A percentile compares a stretch with the other conserved stretches of the same genome.
These are phyloP conservation scores for Apiospora koreana DNA, from an alignment of 2,329 filamentous ascomycete species.

Conservation along the genomic window DNA sequence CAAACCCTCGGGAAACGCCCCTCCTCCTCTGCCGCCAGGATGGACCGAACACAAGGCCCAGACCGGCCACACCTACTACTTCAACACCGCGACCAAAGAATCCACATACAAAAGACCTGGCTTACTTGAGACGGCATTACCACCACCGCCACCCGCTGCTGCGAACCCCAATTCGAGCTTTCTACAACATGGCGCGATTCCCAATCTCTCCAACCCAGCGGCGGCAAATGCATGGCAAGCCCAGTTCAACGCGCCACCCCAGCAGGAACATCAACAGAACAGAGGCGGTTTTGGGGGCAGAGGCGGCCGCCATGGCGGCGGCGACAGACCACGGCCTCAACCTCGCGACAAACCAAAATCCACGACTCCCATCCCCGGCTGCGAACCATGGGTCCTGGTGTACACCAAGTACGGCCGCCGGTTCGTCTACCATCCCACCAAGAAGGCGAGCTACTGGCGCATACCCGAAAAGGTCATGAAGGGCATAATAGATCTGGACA, in stretches of 20 bases:
- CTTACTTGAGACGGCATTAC: conserved; percentile 16
- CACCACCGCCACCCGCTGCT: conserved; percentile 22
- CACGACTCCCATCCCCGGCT: conserved; percentile 76
- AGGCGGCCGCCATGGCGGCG: conserved; percentile 47
- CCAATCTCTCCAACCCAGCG: conserved; percentile 53
- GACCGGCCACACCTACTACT: conserved; percentile 85
- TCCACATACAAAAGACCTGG: conserved; percentile 85
- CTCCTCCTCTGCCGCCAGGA: conserved; percentile 69
- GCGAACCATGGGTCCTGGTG: conserved; percentile 88
- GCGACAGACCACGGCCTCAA: conserved; percentile 63
- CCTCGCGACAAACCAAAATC: conserved; percentile 79
- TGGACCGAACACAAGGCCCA: conserved; percentile 96
- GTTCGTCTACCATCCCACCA: conserved; percentile 86
- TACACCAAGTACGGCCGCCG: conserved; percentile 86
- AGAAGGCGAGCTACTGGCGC: conserved; percentile 91
- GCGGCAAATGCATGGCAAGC: conserved; percentile 64
- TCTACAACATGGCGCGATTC: conserved; percentile 43
- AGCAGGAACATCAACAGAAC: conserved; percentile 32
- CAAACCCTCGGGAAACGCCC: conserved; percentile 51
- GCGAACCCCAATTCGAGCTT: conserved; percentile 38
- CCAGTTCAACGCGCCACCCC: conserved; percentile 45
- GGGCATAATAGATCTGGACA: conserved; percentile 72
- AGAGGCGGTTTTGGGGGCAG: conserved; percentile 41
- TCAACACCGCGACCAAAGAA: conserved; percentile 77
- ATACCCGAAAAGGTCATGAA: conserved; percentile 86